These are phyloP conservation scores for Pichia cabralensis DNA, from an alignment of 805 yeast genomes.

Conservation along the genomic window DNA sequence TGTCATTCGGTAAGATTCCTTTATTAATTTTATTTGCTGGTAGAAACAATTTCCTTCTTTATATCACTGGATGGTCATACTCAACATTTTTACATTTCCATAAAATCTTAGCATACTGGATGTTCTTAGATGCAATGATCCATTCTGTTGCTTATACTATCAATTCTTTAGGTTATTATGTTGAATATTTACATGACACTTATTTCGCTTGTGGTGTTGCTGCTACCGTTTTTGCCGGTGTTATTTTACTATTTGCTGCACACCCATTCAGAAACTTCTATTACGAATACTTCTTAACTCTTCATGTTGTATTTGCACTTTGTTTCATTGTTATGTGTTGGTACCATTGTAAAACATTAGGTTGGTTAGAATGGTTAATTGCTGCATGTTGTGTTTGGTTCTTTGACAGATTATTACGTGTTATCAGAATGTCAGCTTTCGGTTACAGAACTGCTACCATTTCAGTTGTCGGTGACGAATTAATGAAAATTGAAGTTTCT, in stretches of 20 bases:
- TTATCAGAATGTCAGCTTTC: constrained; percentile 21
- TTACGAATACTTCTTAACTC: constrained; percentile 53
- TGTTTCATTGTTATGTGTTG: constrained; percentile 45
- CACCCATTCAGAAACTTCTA: constrained; percentile 38
- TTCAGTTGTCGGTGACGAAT: constrained; percentile 18
- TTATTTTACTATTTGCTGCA: constrained; percentile 39
- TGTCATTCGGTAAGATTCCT: constrained; percentile 32
- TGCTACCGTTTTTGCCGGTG: constrained; percentile 33
- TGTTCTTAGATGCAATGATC: constrained; percentile 29
- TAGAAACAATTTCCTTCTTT: constrained; percentile 34
- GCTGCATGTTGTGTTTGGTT: constrained; percentile 38
- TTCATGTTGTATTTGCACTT: constrained; percentile 48
- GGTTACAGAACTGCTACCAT: constrained; percentile 18
- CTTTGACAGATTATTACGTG: constrained; percentile 40
- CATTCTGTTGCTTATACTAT: constrained; percentile 31
- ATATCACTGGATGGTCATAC: constrained; percentile 34
- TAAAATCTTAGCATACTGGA: constrained; percentile 51
- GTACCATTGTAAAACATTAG: constrained; percentile 39
- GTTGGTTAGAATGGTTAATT: constrained; percentile 28
- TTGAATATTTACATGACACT: constrained; percentile 3
- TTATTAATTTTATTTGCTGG: constrained; percentile 37
- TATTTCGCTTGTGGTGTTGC: constrained; percentile 26
- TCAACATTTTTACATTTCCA: constrained; percentile 46
- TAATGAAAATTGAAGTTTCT: constrained; percentile 37
- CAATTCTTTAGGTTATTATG: constrained; percentile 7